Evolutionary conservation across 352 stramenopile species (phyloP), one percentile per base, ranked within the genome.

Genomic region (Blastocystis sp.): DNA sequence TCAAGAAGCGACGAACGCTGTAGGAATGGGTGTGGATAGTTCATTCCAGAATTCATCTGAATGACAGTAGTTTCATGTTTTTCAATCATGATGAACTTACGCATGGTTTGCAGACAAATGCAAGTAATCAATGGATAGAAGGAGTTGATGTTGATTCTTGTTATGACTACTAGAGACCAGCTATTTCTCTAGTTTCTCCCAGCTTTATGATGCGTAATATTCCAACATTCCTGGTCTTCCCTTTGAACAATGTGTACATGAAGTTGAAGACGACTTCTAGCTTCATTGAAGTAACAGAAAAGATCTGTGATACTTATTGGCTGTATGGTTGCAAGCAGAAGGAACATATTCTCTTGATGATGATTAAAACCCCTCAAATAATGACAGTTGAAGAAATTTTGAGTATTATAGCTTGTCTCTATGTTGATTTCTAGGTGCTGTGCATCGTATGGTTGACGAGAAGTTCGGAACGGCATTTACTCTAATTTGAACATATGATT

Each of bases 251-350:
- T 35, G 42, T 83, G 49, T 83, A 65, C 46, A 37, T n/a, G 51
- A 83, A 83, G 51, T 37, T 83, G 71, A 63, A 65, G 71, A 42
- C 63, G n/a, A 32, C 65, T 27, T 35, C 14, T 37, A 37, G 66
- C 11, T 65, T 89, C 11, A 54, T 89, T 5, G 85, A 89, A 43
- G 88, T 58, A 7, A 46, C 88, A 21, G 54, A 83, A 46, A 52
- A 69, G 21, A 59, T 90, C 2, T n/a, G 61, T 16, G 88, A 90
- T 58, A 21, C 88, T 35, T 59, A 89, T 27, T 83, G 71, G 49
- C 51, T 90, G 4, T 90, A 89, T 58, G 86, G 88, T 1, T 88
- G 89, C 54, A 85, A 89, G 54, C 86, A 87, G 27, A 61, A 85
- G 14, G 86, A 66, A 2, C 21, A 39, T 39, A 66, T 83, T 32